phyloP scores from a whole-genome alignment of 108 stramenopile species.

The Skeletonema menzelii region DNA sequence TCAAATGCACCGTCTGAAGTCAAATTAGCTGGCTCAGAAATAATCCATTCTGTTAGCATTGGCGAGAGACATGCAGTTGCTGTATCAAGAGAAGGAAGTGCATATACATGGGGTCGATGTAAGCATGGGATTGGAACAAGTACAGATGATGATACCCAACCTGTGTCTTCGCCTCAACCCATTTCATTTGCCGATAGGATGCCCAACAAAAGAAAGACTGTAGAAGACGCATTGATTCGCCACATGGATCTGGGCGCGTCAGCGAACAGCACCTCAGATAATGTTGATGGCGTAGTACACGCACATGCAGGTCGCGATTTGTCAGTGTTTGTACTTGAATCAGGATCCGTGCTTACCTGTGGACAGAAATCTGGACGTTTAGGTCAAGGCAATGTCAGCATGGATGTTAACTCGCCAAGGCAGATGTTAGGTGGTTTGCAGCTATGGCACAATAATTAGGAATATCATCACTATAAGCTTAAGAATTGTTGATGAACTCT shows the following conservation, averaged over 20 bases:
- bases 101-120: slow-evolving; percentile 63
- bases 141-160: neutral
- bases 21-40: slow-evolving; percentile 39
- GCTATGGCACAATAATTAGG: slow-evolving; percentile 36
- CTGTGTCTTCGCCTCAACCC: slow-evolving; percentile 1
- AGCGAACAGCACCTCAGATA: slow-evolving; percentile 9
- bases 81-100: slow-evolving; percentile 43
- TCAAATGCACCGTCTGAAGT: slow-evolving; percentile 51
- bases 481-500: neutral
- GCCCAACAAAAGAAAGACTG: slow-evolving; percentile 20
- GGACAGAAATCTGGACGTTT: slow-evolving; percentile 64
- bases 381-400: slow-evolving; percentile 57
- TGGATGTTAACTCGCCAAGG: slow-evolving; percentile 41
- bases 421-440: slow-evolving; percentile 68
- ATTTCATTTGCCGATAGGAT: slow-evolving; percentile 19
- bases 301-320: slow-evolving; percentile 70
- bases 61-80: slow-evolving; percentile 66
- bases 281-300: slow-evolving; percentile 11
- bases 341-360: slow-evolving; percentile 64
- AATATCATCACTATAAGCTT: neutral
- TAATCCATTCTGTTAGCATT: slow-evolving; percentile 47
- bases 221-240: neutral
- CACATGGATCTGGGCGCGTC: slow-evolving; percentile 31
- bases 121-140: slow-evolving; percentile 3
- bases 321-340: slow-evolving; percentile 49